Evolutionary conservation across 2,329 filamentous ascomycete species (phyloP).

Genomic region (Phaeosphaeria sp.): DNA sequence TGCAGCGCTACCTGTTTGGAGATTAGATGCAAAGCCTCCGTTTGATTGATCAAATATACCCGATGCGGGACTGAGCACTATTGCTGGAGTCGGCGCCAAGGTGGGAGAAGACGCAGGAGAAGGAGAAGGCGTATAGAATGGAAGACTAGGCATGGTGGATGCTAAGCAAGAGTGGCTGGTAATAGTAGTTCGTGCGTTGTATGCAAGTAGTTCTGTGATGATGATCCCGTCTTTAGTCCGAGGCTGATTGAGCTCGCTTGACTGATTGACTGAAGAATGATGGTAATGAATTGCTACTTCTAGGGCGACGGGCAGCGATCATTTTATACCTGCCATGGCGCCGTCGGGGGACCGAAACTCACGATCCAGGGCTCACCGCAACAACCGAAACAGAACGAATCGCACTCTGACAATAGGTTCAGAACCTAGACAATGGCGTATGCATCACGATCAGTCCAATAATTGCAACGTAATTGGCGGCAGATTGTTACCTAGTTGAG

Average conservation of each 20-base stretch:
- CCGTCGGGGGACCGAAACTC: conserved; percentile 20
- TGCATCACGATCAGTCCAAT: conserved; percentile 42
- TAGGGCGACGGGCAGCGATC: conserved; percentile 32
- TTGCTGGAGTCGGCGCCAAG: conserved; percentile 42
- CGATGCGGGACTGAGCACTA: conserved; percentile 48
- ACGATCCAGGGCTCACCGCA: conserved; percentile 40
- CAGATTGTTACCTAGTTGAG: conserved; percentile 32
- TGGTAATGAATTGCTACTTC: conserved; percentile 35
- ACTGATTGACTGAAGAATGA: conserved; percentile 11
- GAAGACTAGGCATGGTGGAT: conserved; percentile 47
- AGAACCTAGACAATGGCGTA: conserved; percentile 35
- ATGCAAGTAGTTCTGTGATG: conserved; percentile 40
- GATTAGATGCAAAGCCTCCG: conserved; percentile 45
- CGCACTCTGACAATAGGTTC: conserved; percentile 33
- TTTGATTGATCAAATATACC: conserved; percentile 49
- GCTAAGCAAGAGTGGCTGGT: conserved; percentile 14
- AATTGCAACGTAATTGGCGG: conserved; percentile 34
- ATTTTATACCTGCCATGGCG: conserved; percentile 35
- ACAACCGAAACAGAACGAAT: conserved; percentile 36
- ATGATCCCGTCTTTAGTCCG: conserved; percentile 33
- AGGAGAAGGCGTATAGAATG: conserved; percentile 39
- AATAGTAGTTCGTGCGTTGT: conserved; percentile 32
- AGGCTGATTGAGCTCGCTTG: conserved; percentile 26
- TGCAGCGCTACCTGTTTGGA: conserved; percentile 35
- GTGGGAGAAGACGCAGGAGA: conserved; percentile 45